Evolutionary conservation across 2,329 filamentous ascomycete genomes (phyloP).

Genomic region (Curvularia eragrostidis): DNA sequence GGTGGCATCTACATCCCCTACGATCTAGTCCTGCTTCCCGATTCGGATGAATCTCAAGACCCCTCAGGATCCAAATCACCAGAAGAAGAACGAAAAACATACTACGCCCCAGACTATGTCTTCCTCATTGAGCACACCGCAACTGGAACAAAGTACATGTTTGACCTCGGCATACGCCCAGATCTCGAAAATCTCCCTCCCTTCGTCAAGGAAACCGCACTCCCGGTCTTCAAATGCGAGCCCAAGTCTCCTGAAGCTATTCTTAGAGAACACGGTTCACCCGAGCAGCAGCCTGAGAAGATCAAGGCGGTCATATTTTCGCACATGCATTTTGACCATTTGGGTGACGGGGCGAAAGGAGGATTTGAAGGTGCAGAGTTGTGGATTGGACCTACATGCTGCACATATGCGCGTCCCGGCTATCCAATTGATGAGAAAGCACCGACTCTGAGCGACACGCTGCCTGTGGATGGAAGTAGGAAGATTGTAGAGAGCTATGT

Average conservation of each 20-base stretch:
- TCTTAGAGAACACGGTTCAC: constrained; percentile 31
- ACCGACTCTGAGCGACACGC: constrained; percentile 50
- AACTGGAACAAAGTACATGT: constrained; percentile 53
- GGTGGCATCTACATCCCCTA: constrained; percentile 56
- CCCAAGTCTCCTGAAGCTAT: constrained; percentile 40
- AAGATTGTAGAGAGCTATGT: constrained; percentile 50
- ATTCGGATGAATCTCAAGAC: constrained; percentile 51
- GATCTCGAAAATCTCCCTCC: constrained; percentile 53
- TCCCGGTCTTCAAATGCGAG: constrained; percentile 48
- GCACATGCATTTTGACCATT: constrained; percentile 52
- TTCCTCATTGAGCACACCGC: constrained; percentile 41
- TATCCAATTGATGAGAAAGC: constrained; percentile 35
- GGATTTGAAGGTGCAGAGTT: constrained; percentile 48
- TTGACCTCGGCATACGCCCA: constrained; percentile 62
- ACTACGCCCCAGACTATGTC: constrained; percentile 41
- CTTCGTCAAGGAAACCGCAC: constrained; percentile 50
- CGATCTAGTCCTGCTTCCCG: constrained; percentile 55
- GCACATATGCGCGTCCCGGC: constrained; percentile 41
- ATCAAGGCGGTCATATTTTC: constrained; percentile 52
- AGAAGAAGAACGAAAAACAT: constrained; percentile 30
- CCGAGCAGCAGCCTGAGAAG: constrained; percentile 46
- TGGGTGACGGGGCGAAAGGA: constrained; percentile 49
- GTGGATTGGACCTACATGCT: constrained; percentile 49
- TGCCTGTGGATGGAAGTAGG: constrained; percentile 52
- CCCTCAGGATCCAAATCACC: constrained; percentile 48